Base-by-base conservation (phyloP, 768 basidiomycete species). In the Tubosaeta sp. region DNA sequence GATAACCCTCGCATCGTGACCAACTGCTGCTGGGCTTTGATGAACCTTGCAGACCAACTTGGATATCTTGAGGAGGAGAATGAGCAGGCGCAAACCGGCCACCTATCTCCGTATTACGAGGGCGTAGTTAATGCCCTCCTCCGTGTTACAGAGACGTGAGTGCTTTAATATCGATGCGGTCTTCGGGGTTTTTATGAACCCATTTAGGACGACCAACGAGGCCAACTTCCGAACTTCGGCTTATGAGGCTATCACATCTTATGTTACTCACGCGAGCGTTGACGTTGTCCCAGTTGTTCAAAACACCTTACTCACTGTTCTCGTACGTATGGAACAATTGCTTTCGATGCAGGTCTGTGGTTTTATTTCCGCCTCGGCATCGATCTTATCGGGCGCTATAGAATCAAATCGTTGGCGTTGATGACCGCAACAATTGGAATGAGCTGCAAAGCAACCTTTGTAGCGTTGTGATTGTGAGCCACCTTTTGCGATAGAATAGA, bases 361-460 rank as follows among this genome's bases (percentile, higher is more conserved):
- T 7, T n/a, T 42, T n/a, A 4, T 16, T 55, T 53, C 32, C 36
- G 11, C 40, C 22, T 22, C 27, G 25, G 30, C 19, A 1, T 18
- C 38, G 19, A 5, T 46, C 41, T 58, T 18, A 58, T 27, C 36
- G 29, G 8, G 16, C 44, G 21, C 54, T 32, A 13, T 60, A 94
- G 83, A 91, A 89, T 68, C 94, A 98, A 72, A 87, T 98, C 51
- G 76, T 99, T 34, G 96, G 96, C 39, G 76, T 85, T 16, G 96
- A 99, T 69, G 96, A 99, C 64, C 85, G 91, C 55, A 94, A 94
- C 71, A 99, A 96, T 74, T 96, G 95, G 94, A 96, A 96, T 64
- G 95, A 99, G 67, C 77, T 99, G 22, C 94, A 96, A 68, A 87
- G 91, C 71, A 96, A 95, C 72, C 79, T 97, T 59, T 96, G 94